phyloP scores from a whole-genome alignment of 495 filamentous ascomycete genomes.

The Penicillium bovifimosum region DNA sequence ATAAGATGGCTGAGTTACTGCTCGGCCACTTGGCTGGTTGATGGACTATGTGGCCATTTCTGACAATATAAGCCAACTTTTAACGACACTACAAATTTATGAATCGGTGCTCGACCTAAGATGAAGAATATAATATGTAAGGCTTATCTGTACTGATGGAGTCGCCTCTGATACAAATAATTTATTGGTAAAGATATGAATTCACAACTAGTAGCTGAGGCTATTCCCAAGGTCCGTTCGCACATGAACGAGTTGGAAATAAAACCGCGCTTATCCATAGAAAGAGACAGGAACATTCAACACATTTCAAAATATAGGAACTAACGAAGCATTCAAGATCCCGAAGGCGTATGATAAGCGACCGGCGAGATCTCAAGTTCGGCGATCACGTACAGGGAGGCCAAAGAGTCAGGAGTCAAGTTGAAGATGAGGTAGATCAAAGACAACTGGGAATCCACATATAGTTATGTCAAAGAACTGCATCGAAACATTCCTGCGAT shows the following conservation, averaged over 20 bases:
- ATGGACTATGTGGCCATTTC: neutral
- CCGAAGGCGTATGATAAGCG: neutral
- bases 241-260: neutral
- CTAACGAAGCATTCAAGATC: neutral
- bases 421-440: neutral
- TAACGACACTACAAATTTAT: too few relatives aligned
- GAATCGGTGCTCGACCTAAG: too few relatives aligned
- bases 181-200: neutral
- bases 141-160: too few relatives aligned
- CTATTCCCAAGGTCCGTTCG: neutral
- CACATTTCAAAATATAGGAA: too few relatives aligned
- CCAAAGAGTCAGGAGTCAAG: neutral
- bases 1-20: constrained; percentile 23
- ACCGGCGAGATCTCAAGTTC: neutral
- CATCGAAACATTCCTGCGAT: neutral
- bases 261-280: neutral
- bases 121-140: too few relatives aligned
- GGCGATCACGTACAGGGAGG: neutral
- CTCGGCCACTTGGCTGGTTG: constrained; percentile 27
- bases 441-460: neutral
- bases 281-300: neutral
- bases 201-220: neutral
- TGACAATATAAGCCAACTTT: neutral
- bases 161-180: too few relatives aligned
- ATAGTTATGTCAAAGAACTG: neutral